A percentile compares a stretch with the other conserved stretches of the same genome.
Conservation (phyloP, 106 monocot species). For the Ottelia alismoides region DNA sequence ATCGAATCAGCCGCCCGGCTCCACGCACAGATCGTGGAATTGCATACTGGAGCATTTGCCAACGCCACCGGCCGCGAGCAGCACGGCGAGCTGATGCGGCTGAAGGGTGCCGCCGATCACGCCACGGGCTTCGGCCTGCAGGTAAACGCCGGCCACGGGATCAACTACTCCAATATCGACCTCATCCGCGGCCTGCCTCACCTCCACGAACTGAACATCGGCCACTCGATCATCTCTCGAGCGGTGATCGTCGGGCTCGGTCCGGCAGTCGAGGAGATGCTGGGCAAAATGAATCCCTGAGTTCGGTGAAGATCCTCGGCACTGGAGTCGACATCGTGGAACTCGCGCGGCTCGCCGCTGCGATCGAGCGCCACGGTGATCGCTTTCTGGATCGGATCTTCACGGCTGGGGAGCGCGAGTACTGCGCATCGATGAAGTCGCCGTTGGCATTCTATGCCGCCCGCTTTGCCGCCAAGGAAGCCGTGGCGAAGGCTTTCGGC, state of each 20-base stretch:
- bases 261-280: background rate
- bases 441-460: no score
- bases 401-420: no score
- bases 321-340: no score
- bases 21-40: background rate
- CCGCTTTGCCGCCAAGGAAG: no score
- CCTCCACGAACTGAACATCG: background rate
- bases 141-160: background rate
- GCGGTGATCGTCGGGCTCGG: background rate
- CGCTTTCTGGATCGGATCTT: no score
- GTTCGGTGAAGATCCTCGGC: no score
- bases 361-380: no score
- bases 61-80: background rate
- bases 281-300: no score
- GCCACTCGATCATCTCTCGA: background rate
- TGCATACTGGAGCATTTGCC: background rate
- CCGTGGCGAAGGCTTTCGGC: no score
- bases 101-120: no score
- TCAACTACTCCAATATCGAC: background rate
- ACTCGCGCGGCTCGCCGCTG: no score
- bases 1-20: background rate
- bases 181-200: background rate
- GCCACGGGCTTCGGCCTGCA: background rate
- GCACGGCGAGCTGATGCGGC: background rate
- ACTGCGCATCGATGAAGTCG: no score